A percentile compares a stretch with the other conserved stretches of the same genome.
Evolutionary conservation across 768 basidiomycete species (phyloP).

Genomic region (Thelephora ganbajun): DNA sequence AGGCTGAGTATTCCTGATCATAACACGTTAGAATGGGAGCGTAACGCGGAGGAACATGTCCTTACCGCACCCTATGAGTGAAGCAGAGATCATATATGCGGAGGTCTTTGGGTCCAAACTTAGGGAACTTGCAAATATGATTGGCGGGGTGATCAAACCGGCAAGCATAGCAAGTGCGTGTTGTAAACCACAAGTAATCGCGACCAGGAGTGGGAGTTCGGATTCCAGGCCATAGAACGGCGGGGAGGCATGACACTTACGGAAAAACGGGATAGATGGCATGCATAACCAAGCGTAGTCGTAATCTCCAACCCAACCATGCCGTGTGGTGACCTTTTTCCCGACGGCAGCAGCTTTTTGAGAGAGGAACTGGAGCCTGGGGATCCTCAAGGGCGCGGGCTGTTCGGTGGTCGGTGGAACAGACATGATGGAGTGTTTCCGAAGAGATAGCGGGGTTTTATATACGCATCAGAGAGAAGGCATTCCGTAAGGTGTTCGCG

Average conservation of each 20-base stretch:
- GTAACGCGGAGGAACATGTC: conserved; percentile 4
- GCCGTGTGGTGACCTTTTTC: conserved; percentile 29
- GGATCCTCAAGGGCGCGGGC: too few species aligned
- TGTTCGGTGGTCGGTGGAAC: too few species aligned
- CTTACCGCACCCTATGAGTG: conserved; percentile 65
- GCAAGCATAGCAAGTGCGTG: conserved; percentile 77
- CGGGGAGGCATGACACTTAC: conserved; percentile 19
- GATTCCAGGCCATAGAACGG: conserved; percentile 69
- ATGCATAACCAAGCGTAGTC: conserved; percentile 62
- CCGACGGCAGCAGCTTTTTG: conserved; percentile 7
- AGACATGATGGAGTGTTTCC: too few species aligned
- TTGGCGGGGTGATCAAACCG: conserved; percentile 72
- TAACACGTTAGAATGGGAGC: neutral
- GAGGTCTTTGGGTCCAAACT: conserved; percentile 43
- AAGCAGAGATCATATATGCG: conserved; percentile 71
- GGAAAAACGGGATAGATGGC: conserved; percentile 47
- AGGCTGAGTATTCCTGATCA: conserved; percentile 54
- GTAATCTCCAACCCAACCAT: conserved; percentile 80
- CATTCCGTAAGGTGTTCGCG: too few species aligned
- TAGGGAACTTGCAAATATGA: conserved; percentile 57
- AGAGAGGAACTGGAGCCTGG: too few species aligned
- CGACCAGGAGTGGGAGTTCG: conserved; percentile 59
- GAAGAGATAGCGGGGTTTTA: too few species aligned
- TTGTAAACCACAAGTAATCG: conserved; percentile 59
- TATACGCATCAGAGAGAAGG: too few species aligned